Evolutionary conservation across 176 grass and related monocot species (phyloP).

Genomic region (Rhynchospora tenuis): DNA sequence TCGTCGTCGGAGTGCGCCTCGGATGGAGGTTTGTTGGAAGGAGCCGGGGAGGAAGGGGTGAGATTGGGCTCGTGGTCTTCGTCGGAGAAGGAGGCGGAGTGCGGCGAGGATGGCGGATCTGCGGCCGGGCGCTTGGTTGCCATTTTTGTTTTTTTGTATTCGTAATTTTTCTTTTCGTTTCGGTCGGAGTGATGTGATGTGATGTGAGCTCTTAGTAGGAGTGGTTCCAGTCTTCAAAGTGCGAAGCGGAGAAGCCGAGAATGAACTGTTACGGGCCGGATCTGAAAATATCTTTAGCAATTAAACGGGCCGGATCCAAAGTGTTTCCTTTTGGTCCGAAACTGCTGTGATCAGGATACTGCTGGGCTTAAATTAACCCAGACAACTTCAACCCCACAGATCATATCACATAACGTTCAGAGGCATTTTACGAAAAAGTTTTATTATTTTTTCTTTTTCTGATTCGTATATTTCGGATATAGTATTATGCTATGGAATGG

Average conservation of each 20-base stretch:
- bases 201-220: background rate
- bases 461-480: too few species aligned
- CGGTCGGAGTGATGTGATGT: background rate
- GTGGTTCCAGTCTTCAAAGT: background rate
- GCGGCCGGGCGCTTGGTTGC: background rate
- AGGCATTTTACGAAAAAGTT: background rate
- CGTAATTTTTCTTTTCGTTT: background rate
- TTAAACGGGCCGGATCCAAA: background rate
- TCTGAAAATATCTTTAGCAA: background rate
- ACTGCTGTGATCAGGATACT: background rate
- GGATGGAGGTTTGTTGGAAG: background rate
- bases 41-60: background rate
- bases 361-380: background rate
- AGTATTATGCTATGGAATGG: too few species aligned
- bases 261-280: background rate
- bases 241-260: conserved; percentile 1
- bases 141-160: background rate
- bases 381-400: background rate
- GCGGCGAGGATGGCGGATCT: background rate
- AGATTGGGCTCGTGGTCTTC: background rate
- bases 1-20: conserved; percentile 4
- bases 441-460: background rate
- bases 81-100: conserved; percentile 8
- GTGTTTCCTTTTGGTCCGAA: background rate
- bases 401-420: background rate